Conservation (phyloP, 2,329 filamentous ascomycete species). For the Colletotrichum sojae region DNA sequence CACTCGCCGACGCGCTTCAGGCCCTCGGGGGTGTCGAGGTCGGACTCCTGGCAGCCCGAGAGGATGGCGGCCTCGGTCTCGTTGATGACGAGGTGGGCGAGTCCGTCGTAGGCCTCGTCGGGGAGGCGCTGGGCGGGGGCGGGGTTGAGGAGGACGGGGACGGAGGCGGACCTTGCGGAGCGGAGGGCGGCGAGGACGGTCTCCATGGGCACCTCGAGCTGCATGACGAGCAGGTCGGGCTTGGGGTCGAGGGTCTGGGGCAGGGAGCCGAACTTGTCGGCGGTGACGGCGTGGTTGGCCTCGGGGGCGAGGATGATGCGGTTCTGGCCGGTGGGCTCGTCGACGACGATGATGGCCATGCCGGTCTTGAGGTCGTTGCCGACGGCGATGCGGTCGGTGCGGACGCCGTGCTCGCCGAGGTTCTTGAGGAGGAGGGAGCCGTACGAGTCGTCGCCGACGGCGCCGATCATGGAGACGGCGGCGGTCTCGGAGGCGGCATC, state of each 20-base stretch:
- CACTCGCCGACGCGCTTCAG: constrained; percentile 64
- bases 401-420: constrained; percentile 74
- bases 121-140: constrained; percentile 82
- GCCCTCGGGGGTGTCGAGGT: constrained; percentile 63
- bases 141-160: constrained; percentile 86
- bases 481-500: constrained; percentile 52
- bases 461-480: constrained; percentile 79
- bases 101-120: constrained; percentile 72
- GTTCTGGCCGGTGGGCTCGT: constrained; percentile 80
- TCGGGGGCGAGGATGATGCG: constrained; percentile 81
- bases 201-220: constrained; percentile 81
- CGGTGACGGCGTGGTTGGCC: constrained; percentile 71
- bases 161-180: constrained; percentile 60
- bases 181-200: constrained; percentile 75
- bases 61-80: constrained; percentile 89
- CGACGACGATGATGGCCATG: constrained; percentile 82
- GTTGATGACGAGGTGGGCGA: constrained; percentile 89
- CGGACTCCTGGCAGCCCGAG: constrained; percentile 66
- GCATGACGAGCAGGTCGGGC: constrained; percentile 79
- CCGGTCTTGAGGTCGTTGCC: constrained; percentile 69
- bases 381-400: constrained; percentile 66
- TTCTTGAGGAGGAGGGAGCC: constrained; percentile 70
- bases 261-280: constrained; percentile 52
- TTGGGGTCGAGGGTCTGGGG: constrained; percentile 46
- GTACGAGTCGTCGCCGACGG: constrained; percentile 79